Conservation (phyloP, 495 filamentous ascomycete genomes). For the Daldinia vernicosa region DNA sequence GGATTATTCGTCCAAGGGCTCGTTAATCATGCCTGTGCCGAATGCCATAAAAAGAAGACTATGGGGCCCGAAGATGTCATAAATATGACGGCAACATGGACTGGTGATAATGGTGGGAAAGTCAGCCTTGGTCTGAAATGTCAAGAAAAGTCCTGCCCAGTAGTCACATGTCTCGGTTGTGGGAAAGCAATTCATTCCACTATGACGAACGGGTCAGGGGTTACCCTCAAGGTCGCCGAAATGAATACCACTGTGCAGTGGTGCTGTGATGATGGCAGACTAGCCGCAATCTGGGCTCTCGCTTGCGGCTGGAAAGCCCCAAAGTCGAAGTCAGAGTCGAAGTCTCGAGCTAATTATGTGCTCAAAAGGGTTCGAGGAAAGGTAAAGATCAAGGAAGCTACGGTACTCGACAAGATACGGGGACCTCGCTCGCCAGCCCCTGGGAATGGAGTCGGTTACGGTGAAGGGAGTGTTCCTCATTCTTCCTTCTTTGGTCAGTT, state of each 20-base stretch:
- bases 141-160: constrained; percentile 4
- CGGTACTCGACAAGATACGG: background rate
- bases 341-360: background rate
- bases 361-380: constrained; percentile 18
- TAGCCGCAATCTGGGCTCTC: constrained; percentile 48
- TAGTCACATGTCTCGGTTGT: constrained; percentile 27
- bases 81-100: constrained; percentile 25
- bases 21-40: constrained; percentile 12
- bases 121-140: constrained; percentile 23
- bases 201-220: no score
- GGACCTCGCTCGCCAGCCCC: background rate
- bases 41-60: constrained; percentile 4
- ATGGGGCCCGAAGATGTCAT: constrained; percentile 8
- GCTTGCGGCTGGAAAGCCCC: constrained; percentile 43
- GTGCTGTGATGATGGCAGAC: constrained; percentile 48
- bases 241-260: constrained; percentile 32
- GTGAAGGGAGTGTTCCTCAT: constrained; percentile 5
- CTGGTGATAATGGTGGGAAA: constrained; percentile 3
- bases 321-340: constrained; percentile 4
- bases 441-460: constrained; percentile 37
- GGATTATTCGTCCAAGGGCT: constrained; percentile 18
- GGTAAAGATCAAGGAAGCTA: background rate
- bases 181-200: background rate
- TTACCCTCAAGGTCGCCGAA: background rate
- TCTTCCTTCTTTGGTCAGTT: background rate